Evolutionary conservation across 495 filamentous ascomycete species (phyloP), one percentile per base, ranked within the genome.

Genomic region (Neurospora hispaniola): DNA sequence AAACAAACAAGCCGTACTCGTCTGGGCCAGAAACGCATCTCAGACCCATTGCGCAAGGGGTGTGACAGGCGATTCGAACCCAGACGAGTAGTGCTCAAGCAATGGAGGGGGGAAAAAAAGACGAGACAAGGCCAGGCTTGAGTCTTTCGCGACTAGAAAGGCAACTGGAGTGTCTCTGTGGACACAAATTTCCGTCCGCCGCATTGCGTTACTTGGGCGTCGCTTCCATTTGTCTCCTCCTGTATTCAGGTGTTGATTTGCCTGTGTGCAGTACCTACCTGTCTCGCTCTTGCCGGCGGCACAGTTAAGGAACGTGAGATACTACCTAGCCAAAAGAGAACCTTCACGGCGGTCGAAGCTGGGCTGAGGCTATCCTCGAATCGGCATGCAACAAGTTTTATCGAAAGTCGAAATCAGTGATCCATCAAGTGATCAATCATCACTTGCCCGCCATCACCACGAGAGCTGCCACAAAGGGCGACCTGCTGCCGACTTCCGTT

Each of bases 401-500:
- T 62, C 54, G 27, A 18, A 66, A 18, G 14, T 66, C 54, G 48
- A 59, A 59, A 27, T 20, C 48, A 59, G 23, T 14, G 20, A 23
- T 59, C 48, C 48, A 27, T 59, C 48, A 20, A 59, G 48, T 59
- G 23, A 59, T 59, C 48, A 59, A 14, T 59, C 48, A 59, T 54
- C 46, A 42, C 35, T 71, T 72, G 31, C 42, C 42, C 16, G 23
- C 40, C 7, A 42, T 35, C 70, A 44, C 44, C n/a, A 66, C 11
- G 2, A 39, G 35, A 35, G 16, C 39, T 31, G 69, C 42, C 59
- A 54, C 31, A 54, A 68, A 41, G 42, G 39, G 69, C 69, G 42
- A 73, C 27, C 27, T 31, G 72, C 68, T 73, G 72, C 72, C 72
- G 72, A 73, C 72, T 42, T 35, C 72, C 72, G 72, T 70, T 70